Evolutionary conservation across 306 rosid genomes (phyloP).

Genomic region (Lathyrus oleraceus): DNA sequence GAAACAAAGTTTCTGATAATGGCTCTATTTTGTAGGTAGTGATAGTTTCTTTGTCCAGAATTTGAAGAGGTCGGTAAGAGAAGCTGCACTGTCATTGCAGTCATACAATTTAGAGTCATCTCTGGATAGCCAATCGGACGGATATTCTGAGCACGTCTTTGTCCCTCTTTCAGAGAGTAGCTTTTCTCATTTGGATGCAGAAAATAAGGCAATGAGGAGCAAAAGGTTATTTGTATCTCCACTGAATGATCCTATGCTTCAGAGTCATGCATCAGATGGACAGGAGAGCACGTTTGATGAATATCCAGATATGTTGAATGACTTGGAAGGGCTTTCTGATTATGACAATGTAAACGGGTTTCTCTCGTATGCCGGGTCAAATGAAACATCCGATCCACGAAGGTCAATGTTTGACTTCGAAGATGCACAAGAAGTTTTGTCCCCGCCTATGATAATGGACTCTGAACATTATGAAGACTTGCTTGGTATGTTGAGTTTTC

Average conservation of each 20-base stretch:
- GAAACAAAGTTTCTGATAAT: constrained; percentile 24
- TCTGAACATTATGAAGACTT: constrained; percentile 93
- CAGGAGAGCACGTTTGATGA: constrained; percentile 52
- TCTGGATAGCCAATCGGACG: constrained; percentile 75
- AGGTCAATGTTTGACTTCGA: constrained; percentile 67
- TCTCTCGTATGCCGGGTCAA: constrained; percentile 69
- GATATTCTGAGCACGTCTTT: constrained; percentile 83
- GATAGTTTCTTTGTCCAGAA: constrained; percentile 63
- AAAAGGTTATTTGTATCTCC: constrained; percentile 68
- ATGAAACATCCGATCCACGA: constrained; percentile 64
- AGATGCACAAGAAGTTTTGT: constrained; percentile 80
- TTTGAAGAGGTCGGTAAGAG: constrained; percentile 89
- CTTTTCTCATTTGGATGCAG: constrained; percentile 65
- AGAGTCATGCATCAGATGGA: constrained; percentile 52
- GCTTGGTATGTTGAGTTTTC: constrained; percentile 68
- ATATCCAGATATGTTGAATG: constrained; percentile 62
- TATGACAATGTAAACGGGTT: constrained; percentile 81
- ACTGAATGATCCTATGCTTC: constrained; percentile 49
- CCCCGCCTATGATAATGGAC: constrained; percentile 90
- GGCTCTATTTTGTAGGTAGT: constrained; percentile 38
- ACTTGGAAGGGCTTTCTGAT: constrained; percentile 68
- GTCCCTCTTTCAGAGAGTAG: constrained; percentile 77
- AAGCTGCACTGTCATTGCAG: constrained; percentile 73
- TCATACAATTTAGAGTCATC: constrained; percentile 60
- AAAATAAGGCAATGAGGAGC: constrained; percentile 64